These are phyloP conservation scores for Nemania sp. DNA, from an alignment of 2,329 filamentous ascomycete species.

Conservation along the genomic window DNA sequence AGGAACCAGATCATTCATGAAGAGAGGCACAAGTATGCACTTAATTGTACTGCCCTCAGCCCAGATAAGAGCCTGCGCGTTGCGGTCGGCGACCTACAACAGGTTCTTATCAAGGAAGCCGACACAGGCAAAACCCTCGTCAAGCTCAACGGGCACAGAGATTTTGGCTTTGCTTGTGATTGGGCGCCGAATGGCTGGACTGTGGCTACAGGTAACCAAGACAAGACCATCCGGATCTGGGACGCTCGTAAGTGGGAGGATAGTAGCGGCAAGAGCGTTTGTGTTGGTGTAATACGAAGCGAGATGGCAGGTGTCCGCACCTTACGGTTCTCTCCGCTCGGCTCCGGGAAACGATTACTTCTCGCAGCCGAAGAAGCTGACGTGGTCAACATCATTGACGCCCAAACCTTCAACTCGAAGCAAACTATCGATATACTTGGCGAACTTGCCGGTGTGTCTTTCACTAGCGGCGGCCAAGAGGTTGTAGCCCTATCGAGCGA, in stretches of 20 bases:
- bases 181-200: conserved; percentile 79
- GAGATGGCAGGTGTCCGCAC: conserved; percentile 71
- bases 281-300: conserved; percentile 60
- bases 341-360: conserved; percentile 67
- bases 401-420: conserved; percentile 63
- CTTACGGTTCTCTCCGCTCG: conserved; percentile 71
- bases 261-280: conserved; percentile 50
- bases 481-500: conserved; percentile 72
- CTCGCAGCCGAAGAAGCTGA: conserved; percentile 78
- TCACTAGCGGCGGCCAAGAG: conserved; percentile 68
- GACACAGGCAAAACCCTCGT: conserved; percentile 64
- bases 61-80: conserved; percentile 72
- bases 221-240: conserved; percentile 73
- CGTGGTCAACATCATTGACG: conserved; percentile 71
- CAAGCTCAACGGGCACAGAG: conserved; percentile 64
- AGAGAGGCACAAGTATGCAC: conserved; percentile 58
- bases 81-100: conserved; percentile 69
- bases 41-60: conserved; percentile 75
- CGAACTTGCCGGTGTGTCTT: conserved; percentile 69
- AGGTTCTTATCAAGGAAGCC: conserved; percentile 69
- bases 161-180: conserved; percentile 76
- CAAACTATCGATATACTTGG: conserved; percentile 77
- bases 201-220: conserved; percentile 77
- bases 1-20: conserved; percentile 62
- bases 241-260: conserved; percentile 71